Evolutionary conservation across 495 filamentous ascomycete genomes (phyloP), one percentile per base, ranked within the genome.

Genomic region (Hypoxylon intermedium): DNA sequence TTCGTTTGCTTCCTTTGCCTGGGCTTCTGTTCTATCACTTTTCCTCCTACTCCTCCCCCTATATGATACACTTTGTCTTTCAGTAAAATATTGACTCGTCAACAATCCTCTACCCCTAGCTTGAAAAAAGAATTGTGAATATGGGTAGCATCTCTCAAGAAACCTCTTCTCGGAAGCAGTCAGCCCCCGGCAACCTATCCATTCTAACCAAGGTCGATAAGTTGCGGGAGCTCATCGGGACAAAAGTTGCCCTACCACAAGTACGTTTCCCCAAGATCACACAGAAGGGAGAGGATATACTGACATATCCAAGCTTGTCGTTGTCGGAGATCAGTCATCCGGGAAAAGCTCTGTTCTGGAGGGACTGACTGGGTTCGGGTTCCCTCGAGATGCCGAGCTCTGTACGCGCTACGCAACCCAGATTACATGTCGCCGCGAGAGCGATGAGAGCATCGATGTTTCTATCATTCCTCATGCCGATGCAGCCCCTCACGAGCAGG

Each of bases 391-490:
- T 21, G 71, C 71, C 9, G 77, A 77, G n/a, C 75, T 85, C 12
- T 85, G 82, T 62, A 88, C 85, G 0, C 74, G 84, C 0, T 83
- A 81, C 53, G 82, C 81, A 2, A 87, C 83, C 0, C 78, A 87
- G 63, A 87, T 87, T 49, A 79, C 76, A 1, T 81, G 76, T 48
- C 81, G 79, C 23, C 79, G 81, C 6, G 69, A 74, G 33, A 19
- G 26, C 0, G 57, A 68, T 7, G 53, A 67, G 18, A 62, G 65
- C 16, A 69, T 78, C 20, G 34, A 67, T 11, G 72, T 83, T 20
- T 72, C 72, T 0, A 83, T 85, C 21, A 82, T 79, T 36, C 74
- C 81, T 1, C 63, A 71, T 5, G 53, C 56, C 2, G 61, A 75
- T 34, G 65, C 68, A 3, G 0, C 65, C 15, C 3, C 19, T 0